A percentile compares a stretch with the other conserved stretches of the same genome.
phyloP scores from a whole-genome alignment of 1,284 basidiomycete species.

The Golubevia sp. region DNA sequence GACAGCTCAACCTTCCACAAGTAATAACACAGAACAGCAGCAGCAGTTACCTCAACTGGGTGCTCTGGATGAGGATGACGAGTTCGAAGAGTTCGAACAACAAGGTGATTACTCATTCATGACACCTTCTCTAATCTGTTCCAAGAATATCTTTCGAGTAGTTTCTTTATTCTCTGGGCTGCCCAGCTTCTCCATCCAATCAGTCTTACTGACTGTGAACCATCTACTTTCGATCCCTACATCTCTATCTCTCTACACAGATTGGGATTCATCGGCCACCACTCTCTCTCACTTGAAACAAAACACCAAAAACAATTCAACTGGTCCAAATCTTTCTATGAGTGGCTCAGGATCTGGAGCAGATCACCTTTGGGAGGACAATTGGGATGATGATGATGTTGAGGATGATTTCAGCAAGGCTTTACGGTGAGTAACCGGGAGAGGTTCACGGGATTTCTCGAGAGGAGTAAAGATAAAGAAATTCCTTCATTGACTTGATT shows the following conservation, averaged over 20 bases:
- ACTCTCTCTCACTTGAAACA: slow-evolving; percentile 24
- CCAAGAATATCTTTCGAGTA: too few relatives aligned
- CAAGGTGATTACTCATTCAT: slow-evolving; percentile 51
- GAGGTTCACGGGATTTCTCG: too few relatives aligned
- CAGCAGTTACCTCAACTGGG: slow-evolving; percentile 38
- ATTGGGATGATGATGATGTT: slow-evolving; percentile 61
- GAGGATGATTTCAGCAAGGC: slow-evolving; percentile 60
- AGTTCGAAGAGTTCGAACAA: slow-evolving; percentile 59
- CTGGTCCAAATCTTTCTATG: slow-evolving; percentile 9
- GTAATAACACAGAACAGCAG: neutral
- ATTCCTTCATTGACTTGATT: too few relatives aligned
- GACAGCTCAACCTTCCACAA: too few relatives aligned
- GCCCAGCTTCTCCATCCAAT: neutral
- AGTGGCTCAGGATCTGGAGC: slow-evolving; percentile 17
- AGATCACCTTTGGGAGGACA: slow-evolving; percentile 61
- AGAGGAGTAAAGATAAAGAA: too few relatives aligned
- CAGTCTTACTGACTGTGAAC: neutral
- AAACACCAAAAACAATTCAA: neutral
- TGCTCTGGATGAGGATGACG: slow-evolving; percentile 59
- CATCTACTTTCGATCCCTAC: neutral
- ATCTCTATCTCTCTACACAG: slow-evolving; percentile 11
- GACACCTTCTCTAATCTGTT: too few relatives aligned
- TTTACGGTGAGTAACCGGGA: slow-evolving; percentile 41
- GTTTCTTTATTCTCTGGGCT: too few relatives aligned
- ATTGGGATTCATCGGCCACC: slow-evolving; percentile 46